phyloP scores from a whole-genome alignment of 257 asterid species.

The Primulina eburnea region DNA sequence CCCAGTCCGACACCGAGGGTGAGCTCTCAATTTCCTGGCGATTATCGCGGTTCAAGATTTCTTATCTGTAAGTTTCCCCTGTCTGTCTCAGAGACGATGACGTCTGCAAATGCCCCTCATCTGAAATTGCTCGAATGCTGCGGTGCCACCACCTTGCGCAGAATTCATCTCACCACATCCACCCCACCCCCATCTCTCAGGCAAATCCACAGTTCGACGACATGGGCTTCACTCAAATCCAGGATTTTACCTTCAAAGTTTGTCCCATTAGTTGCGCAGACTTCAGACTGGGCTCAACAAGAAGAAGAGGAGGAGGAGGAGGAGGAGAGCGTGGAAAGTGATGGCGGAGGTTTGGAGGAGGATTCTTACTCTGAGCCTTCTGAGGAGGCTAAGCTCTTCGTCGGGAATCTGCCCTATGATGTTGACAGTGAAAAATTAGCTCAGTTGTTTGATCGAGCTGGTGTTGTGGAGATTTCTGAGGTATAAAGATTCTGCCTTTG shows the following conservation, averaged over 20 bases:
- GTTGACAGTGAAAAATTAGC: conserved; percentile 68
- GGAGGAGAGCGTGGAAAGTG: conserved; percentile 24
- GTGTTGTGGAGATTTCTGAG: conserved; percentile 86
- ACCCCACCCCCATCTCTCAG: conserved; percentile 25
- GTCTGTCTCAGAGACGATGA: conserved; percentile 18
- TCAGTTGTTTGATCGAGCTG: conserved; percentile 63
- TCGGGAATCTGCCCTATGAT: conserved; percentile 80
- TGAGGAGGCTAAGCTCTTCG: conserved; percentile 76
- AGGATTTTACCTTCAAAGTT: conserved; percentile 25
- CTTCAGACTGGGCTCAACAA: conserved; percentile 45
- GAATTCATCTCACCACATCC: conserved; percentile 25
- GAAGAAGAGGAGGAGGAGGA: conserved; percentile 29
- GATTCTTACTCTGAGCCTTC: conserved; percentile 46
- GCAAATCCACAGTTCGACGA: conserved; percentile 22
- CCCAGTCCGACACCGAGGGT: neutral
- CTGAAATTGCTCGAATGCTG: conserved; percentile 38
- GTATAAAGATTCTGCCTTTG: conserved; percentile 26
- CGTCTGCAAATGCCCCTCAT: conserved; percentile 34
- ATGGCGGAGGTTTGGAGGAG: conserved; percentile 26
- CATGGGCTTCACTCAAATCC: conserved; percentile 34
- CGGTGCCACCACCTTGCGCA: conserved; percentile 27
- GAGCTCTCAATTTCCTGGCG: neutral
- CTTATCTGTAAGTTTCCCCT: conserved; percentile 13
- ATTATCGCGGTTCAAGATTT: conserved; percentile 8
- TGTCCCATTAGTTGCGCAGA: conserved; percentile 35